Evolutionary conservation across 768 basidiomycete species (phyloP), one percentile per base, ranked within the genome.

Genomic region (Hygrophorus russula): DNA sequence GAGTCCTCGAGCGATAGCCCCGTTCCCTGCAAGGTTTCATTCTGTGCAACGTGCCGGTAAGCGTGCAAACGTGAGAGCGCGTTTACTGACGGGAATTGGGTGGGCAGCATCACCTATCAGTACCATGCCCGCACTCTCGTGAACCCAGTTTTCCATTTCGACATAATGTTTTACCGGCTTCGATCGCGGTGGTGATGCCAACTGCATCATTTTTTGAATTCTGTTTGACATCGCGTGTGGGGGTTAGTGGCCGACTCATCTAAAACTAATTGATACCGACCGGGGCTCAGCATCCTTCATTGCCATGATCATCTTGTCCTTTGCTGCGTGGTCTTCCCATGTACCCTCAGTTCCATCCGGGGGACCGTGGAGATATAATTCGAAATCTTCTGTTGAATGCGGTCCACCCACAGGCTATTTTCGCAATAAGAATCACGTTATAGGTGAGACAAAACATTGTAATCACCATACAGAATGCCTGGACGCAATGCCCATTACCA

Each of bases 1-100:
- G 73, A 74, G 49, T 80, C 80, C 57, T 81, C 80, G n/a, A 81
- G 54, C 1, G 68, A 64, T 55, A 78, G 69, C 4, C 68, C 69
- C 2, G 56, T 60, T 5, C 63, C 61, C 51, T 80, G 76, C 17
- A 69, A 62, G 0, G 69, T 67, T 10, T 72, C 71, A 9, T 70
- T 67, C 76, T 78, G 37, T 7, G 15, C 12, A 28, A 10, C 2
- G 41, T 42, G 2, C 11, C 8, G 19, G 42, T 10, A n/a, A 34
- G 42, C 32, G 18, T 18, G 19, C 27, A 19, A 34, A 29, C 12
- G 2, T 12, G 38, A 19, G 19, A 35, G 24, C 24, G 24, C 7
- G 10, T 44, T 14, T 2, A 63, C 69, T 53, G 47, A 76, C 76
- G 36, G 73, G 69, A 36, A 73, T 61, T 10, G 74, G 71, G 53